Evolutionary conservation across 2,329 filamentous ascomycete species (phyloP).

Genomic region (Xylaria sp.): DNA sequence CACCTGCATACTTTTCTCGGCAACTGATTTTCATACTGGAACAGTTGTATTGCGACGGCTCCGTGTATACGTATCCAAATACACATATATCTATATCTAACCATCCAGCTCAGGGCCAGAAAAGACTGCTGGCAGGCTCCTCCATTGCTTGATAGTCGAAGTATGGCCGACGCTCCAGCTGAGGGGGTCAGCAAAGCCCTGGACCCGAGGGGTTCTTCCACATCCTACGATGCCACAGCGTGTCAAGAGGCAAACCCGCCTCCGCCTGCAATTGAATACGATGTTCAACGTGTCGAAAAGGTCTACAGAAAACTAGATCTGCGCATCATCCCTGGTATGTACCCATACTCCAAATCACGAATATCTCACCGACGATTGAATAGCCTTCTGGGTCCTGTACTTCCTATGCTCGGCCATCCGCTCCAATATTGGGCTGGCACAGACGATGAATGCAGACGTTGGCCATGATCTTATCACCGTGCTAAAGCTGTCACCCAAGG

Average conservation of each 20-base stretch:
- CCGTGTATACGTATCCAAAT: background rate
- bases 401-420: conserved; percentile 92
- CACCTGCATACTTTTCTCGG: background rate
- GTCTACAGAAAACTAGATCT: conserved; percentile 68
- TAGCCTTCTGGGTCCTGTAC: conserved; percentile 88
- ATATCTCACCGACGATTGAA: conserved; percentile 19
- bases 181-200: conserved; percentile 50
- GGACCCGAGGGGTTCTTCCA: conserved; percentile 32
- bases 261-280: conserved; percentile 50
- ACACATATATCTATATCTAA: background rate
- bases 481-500: conserved; percentile 74
- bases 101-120: conserved; percentile 42
- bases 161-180: conserved; percentile 55
- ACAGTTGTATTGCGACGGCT: background rate
- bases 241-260: conserved; percentile 33
- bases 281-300: conserved; percentile 61
- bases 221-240: conserved; percentile 34
- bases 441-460: conserved; percentile 83
- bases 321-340: conserved; percentile 67
- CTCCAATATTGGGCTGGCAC: conserved; percentile 91
- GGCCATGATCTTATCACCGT: conserved; percentile 80
- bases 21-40: background rate
- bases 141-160: conserved; percentile 62
- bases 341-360: background rate
- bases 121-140: conserved; percentile 61